phyloP scores from a whole-genome alignment of 2,329 filamentous ascomycete genomes.

The Talaromyces sp. region DNA sequence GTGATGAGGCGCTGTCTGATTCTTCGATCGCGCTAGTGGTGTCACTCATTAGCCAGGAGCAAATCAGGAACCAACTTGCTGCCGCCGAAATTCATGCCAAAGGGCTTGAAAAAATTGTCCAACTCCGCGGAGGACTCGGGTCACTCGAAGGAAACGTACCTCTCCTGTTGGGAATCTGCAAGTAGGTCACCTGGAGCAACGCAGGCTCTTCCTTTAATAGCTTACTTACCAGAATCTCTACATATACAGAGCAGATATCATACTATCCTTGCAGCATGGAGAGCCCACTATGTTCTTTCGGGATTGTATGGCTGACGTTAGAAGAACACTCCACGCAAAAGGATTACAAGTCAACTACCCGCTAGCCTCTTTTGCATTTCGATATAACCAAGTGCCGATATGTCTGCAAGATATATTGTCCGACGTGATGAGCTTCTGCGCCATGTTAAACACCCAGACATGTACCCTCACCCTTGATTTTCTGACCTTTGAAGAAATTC shows the following conservation, averaged over 20 bases:
- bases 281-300: constrained; percentile 2
- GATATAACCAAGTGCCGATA: neutral
- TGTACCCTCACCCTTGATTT: neutral
- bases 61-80: neutral
- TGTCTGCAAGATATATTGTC: constrained; percentile 2
- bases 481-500: constrained; percentile 2
- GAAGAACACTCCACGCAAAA: neutral
- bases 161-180: constrained; percentile 8
- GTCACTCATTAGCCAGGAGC: constrained; percentile 8
- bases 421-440: constrained; percentile 2
- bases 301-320: constrained; percentile 1
- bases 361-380: neutral
- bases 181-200: neutral
- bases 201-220: neutral
- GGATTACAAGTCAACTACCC: neutral
- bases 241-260: constrained; percentile 2
- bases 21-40: constrained; percentile 5
- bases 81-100: constrained; percentile 6
- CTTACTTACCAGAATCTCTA: neutral
- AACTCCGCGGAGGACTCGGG: constrained; percentile 1
- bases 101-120: constrained; percentile 4
- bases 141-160: constrained; percentile 1
- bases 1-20: constrained; percentile 7
- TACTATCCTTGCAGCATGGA: constrained; percentile 5
- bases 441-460: constrained; percentile 2